Base-by-base conservation (phyloP, 495 filamentous ascomycete genomes). In the Aspergillus egyptiacus region DNA sequence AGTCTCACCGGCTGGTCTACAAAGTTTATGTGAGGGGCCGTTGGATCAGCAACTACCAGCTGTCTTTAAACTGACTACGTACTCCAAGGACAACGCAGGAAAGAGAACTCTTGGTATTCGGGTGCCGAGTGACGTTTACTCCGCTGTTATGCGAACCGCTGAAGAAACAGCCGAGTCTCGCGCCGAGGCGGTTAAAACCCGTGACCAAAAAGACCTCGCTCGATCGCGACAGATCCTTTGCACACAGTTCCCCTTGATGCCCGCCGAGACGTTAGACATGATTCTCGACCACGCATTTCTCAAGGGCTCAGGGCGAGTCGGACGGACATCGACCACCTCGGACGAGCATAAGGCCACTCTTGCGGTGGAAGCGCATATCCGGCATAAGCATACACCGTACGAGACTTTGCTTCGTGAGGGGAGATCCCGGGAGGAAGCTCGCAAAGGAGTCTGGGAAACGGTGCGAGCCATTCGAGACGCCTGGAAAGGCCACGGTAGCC, bases 321-420 rank as follows among this genome's bases (percentile, higher is more conserved):
- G 76, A 0, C 61, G 77, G 4, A 66, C 66, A 0, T 50, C 56
- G 6, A 66, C 51, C 22, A 58, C 57, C 7, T 46, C 59, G 0
- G 68, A 77, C 31, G 53, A 62, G 19, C 54, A 59, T 2, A 76
- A 71, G 50, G 69, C 67, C 2, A 37, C 49, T 2, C 43, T 73
- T 23, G 77, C 76, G 3, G 71, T 75, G 2, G 70, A 76, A 40
- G 77, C 77, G 14, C 70, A 79, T 61, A 66, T 78, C 38, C 65
- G 77, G 34, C 76, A 79, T 53, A 57, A 45, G 1, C 67, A 72
- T 51, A 78, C 75, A 0, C 51, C 58, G 4, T 80, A 78, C 44
- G 73, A 78, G 8, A 41, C 33, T 7, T 44, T 76, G 14, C 58
- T 79, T 11, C 51, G 57, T 3, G 42, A 48, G 5, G 66, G 64